These are phyloP conservation scores for Lasiodiplodia sp. DNA, from an alignment of 2,329 filamentous ascomycete genomes.

Conservation along the genomic window DNA sequence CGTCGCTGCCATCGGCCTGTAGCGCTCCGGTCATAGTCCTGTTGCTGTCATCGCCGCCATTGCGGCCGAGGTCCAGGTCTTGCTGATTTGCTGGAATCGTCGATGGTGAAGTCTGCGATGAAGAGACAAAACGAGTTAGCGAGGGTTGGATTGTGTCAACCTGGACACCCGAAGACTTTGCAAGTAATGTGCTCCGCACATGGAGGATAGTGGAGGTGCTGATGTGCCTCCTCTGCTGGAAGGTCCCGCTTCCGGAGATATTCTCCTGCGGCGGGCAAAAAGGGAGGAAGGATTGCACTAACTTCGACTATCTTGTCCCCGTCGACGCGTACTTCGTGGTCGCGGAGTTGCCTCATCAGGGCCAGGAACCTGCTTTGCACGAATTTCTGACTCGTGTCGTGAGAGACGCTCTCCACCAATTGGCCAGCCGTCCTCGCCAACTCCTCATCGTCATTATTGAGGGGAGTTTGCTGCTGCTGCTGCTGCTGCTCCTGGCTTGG, in stretches of 20 bases:
- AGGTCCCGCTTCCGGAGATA: conserved; percentile 9
- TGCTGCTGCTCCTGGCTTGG: conserved; percentile 2
- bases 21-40: conserved; percentile 29
- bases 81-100: conserved; percentile 24
- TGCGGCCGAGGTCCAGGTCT: conserved; percentile 28
- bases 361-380: conserved; percentile 77
- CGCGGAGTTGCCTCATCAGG: conserved; percentile 77
- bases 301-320: conserved; percentile 72
- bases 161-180: conserved; percentile 26
- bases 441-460: conserved; percentile 65
- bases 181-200: conserved; percentile 22
- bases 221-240: conserved; percentile 3
- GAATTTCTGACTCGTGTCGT: conserved; percentile 77
- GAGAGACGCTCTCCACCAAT: conserved; percentile 71
- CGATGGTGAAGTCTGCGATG: conserved; percentile 19
- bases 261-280: conserved; percentile 18
- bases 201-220: conserved; percentile 17
- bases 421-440: conserved; percentile 75
- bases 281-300: conserved; percentile 36
- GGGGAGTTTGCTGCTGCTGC: conserved; percentile 33
- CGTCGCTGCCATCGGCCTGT: conserved; percentile 22
- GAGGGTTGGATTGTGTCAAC: conserved; percentile 2
- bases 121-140: conserved; percentile 4
- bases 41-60: conserved; percentile 4
- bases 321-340: conserved; percentile 74